These are phyloP conservation scores for Neonectria hederae DNA, from an alignment of 2,329 filamentous ascomycete genomes.

Conservation along the genomic window DNA sequence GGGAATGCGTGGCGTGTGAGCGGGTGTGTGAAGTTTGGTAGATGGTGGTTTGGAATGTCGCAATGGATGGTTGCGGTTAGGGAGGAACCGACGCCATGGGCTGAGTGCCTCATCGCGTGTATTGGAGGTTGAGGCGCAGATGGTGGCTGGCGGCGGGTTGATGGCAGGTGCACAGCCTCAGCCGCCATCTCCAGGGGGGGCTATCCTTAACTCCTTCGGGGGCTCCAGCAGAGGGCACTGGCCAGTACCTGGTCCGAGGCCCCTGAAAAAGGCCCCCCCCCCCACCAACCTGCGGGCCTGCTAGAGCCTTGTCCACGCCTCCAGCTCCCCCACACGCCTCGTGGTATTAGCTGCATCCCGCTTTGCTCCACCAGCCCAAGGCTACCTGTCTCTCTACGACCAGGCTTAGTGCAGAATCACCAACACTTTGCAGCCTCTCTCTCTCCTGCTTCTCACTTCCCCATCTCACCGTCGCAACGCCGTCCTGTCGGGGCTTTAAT, in stretches of 20 bases:
- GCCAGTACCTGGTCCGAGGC: slow-evolving; percentile 3
- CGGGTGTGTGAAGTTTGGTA: background rate
- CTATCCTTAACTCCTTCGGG: background rate
- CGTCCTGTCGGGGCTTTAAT: slow-evolving; percentile 2
- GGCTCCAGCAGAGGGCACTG: background rate
- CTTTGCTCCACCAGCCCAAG: slow-evolving; percentile 4
- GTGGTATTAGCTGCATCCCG: slow-evolving; percentile 17
- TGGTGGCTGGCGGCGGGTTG: slow-evolving; percentile 16
- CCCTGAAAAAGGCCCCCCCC: background rate
- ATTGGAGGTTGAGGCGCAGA: slow-evolving; percentile 27
- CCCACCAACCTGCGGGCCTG: too few relatives aligned
- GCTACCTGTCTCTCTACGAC: background rate
- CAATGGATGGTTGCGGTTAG: slow-evolving; percentile 7
- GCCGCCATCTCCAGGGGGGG: slow-evolving; percentile 7
- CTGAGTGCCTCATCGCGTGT: slow-evolving; percentile 18
- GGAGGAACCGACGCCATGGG: slow-evolving; percentile 16
- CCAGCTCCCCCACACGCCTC: slow-evolving; percentile 13
- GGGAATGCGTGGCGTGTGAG: slow-evolving; percentile 1
- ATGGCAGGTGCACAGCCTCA: slow-evolving; percentile 18
- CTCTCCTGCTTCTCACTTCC: background rate
- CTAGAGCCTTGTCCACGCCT: background rate
- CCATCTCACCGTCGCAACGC: background rate
- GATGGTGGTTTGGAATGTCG: background rate
- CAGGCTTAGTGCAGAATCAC: background rate
- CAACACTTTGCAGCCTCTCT: background rate